These are phyloP conservation scores for Pyricularia sp. DNA, from an alignment of 2,329 filamentous ascomycete genomes.

Conservation along the genomic window DNA sequence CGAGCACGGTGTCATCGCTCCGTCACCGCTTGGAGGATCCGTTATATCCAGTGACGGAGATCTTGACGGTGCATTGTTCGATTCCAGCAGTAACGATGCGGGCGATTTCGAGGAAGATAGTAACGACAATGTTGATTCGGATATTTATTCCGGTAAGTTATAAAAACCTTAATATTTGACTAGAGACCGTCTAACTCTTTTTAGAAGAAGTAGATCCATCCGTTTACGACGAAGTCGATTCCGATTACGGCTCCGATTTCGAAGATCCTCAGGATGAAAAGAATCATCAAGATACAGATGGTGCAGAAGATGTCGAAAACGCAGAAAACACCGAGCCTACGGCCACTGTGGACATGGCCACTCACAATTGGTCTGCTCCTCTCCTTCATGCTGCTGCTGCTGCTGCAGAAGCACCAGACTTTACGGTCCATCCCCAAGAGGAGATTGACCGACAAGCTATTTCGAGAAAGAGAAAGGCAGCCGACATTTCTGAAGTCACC, in stretches of 20 bases:
- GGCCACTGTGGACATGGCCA: too few relatives aligned
- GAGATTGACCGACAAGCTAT: not conserved
- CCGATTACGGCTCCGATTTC: not conserved
- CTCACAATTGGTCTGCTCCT: not conserved
- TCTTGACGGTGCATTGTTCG: not conserved
- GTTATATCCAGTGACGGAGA: conserved; percentile 1
- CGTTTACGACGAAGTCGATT: not conserved
- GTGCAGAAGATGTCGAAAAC: not conserved
- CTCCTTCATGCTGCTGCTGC: not conserved
- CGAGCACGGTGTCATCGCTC: not conserved
- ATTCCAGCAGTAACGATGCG: not conserved
- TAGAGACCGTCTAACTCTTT: not conserved
- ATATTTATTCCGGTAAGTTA: not conserved
- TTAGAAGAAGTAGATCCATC: not conserved
- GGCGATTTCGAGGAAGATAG: not conserved
- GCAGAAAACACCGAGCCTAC: not conserved
- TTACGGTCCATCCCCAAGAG: not conserved
- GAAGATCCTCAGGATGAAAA: not conserved
- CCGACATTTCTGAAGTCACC: not conserved
- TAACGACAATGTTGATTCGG: not conserved
- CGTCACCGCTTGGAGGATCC: not conserved
- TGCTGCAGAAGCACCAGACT: not conserved
- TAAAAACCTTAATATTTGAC: not conserved
- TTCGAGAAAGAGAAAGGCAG: not conserved
- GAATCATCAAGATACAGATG: not conserved